Evolutionary conservation across 768 basidiomycete genomes (phyloP).

Genomic region (Suillus hirtellus): DNA sequence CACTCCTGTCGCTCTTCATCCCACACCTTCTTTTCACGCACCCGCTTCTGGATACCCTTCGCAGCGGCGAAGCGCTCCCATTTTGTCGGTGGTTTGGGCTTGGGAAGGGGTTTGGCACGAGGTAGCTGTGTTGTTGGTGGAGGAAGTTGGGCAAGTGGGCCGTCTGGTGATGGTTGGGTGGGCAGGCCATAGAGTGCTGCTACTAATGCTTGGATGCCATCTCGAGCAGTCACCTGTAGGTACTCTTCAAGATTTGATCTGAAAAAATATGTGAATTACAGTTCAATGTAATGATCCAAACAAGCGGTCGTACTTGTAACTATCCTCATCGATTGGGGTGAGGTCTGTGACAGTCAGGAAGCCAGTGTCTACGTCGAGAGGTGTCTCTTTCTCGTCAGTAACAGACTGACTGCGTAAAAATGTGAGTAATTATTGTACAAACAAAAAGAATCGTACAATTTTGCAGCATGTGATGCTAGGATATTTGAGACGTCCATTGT

Average conservation of each 20-base stretch:
- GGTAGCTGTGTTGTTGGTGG: slow-evolving; percentile 76
- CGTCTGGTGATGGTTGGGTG: slow-evolving; percentile 69
- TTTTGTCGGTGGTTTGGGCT: slow-evolving; percentile 90
- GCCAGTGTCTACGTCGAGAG: slow-evolving; percentile 80
- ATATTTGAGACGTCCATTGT: slow-evolving; percentile 85
- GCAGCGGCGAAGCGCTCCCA: slow-evolving; percentile 96
- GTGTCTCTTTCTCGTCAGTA: slow-evolving; percentile 74
- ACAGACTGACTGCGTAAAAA: slow-evolving; percentile 55
- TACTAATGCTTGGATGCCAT: slow-evolving; percentile 81
- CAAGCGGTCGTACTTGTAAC: slow-evolving; percentile 62
- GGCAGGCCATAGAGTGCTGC: slow-evolving; percentile 82
- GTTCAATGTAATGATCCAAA: neutral
- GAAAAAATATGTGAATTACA: slow-evolving; percentile 2
- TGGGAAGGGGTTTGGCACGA: slow-evolving; percentile 89
- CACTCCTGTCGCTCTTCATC: slow-evolving; percentile 95
- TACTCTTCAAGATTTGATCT: slow-evolving; percentile 82
- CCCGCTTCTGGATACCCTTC: slow-evolving; percentile 87
- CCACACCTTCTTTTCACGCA: slow-evolving; percentile 81
- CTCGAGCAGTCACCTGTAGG: slow-evolving; percentile 74
- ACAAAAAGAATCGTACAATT: slow-evolving; percentile 51
- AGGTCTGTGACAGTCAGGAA: slow-evolving; percentile 84
- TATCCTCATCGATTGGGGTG: slow-evolving; percentile 82
- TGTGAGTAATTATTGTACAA: slow-evolving; percentile 1
- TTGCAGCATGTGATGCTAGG: slow-evolving; percentile 69
- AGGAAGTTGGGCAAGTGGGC: slow-evolving; percentile 83